Percentiles rank a stretch among this genome's conserved stretches.
phyloP scores from a whole-genome alignment of 148 eudicot genomes.

The Pouteria glomerata region DNA sequence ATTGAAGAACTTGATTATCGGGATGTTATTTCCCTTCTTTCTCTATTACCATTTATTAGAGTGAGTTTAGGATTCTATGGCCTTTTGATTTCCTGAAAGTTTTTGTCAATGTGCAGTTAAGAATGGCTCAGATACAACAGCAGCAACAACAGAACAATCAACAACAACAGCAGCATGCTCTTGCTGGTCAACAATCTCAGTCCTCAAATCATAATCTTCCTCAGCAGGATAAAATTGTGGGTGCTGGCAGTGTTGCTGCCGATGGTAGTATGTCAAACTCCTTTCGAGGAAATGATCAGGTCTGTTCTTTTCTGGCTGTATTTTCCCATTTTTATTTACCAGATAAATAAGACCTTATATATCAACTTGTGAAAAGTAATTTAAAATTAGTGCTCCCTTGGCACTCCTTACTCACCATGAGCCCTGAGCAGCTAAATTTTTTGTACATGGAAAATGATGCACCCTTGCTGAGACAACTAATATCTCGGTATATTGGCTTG shows the following conservation, averaged over 20 bases:
- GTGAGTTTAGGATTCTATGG: not conserved
- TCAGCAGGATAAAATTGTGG: conserved; percentile 46
- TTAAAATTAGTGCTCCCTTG: not conserved
- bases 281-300: conserved; percentile 63
- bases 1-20: not conserved
- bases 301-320: conserved; percentile 10
- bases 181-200: conserved; percentile 51
- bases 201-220: conserved; percentile 38
- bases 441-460: not conserved
- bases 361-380: not conserved
- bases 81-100: not conserved
- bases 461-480: no score
- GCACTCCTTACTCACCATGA: not conserved
- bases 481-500: no score
- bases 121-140: conserved; percentile 52
- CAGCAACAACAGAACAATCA: conserved; percentile 36
- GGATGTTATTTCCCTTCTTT: not conserved
- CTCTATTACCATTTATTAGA: not conserved
- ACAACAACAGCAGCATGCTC: conserved; percentile 47
- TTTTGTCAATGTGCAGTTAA: conserved; percentile 31
- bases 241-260: conserved; percentile 39
- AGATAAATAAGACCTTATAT: not conserved
- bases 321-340: not conserved
- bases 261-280: conserved; percentile 58
- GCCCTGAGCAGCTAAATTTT: not conserved